Base-by-base conservation (phyloP, 805 yeast genomes). In the Naumovozyma castellii region DNA sequence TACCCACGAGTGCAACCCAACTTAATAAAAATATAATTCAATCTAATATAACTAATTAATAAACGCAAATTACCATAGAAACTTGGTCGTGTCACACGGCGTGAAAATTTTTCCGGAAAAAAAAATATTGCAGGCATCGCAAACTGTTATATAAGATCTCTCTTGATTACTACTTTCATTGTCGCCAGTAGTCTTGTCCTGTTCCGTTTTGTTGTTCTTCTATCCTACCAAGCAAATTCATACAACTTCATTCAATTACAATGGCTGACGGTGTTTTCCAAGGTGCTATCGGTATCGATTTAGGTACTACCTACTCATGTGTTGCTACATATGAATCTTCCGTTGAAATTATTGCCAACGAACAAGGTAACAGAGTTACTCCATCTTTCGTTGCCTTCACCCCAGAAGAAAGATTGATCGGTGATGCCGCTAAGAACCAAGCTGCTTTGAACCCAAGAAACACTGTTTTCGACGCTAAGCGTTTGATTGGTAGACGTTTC, bases 241-340 rank as follows among this genome's bases (percentile, higher is more conserved):
- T 12, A 9, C 6, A 22, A 22, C 27, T 22, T n/a, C 32, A 29
- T 9, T 13, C 13, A 12, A 9, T 5, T 12, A 43, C 28, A 70
- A 81, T 81, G 88, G 84, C 88, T 81, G 96, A 87, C 78, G 95
- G 95, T 82, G 92, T 87, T 75, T 87, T 84, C 82, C 92, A 88
- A 80, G 97, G 97, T 83, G 92, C 92, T 72, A 84, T 86, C 68
- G 98, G 98, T 82, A 90, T 90, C 80, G 97, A 88, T 77, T 76
- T 84, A 71, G 94, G 54, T 67, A 67, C 65, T 28, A 43, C 41
- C 30, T 71, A 72, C 68, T 79, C 85, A 46, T 79, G 85, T 78
- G 84, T 79, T 59, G 84, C 84, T 67, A 78, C 79, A 61, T 78
- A 74, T 72, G 80, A 78, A 78, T 72, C 78, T 51, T 78, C 79